These are phyloP conservation scores for Tetragonia tetragonoides DNA, from an alignment of 148 eudicot species.

Conservation along the genomic window DNA sequence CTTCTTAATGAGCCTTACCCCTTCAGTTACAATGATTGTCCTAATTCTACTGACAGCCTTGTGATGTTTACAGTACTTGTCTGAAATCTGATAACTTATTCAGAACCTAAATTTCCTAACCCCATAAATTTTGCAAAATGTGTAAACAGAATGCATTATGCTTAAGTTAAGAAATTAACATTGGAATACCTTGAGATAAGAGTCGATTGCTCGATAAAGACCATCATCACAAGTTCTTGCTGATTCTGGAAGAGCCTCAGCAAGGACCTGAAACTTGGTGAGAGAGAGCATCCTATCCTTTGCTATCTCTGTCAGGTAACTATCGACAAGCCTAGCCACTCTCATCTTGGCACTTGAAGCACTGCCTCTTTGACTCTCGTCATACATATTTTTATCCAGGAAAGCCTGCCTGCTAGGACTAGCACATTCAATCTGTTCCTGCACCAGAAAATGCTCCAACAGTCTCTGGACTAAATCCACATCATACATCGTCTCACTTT, in stretches of 20 bases:
- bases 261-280: slow-evolving; percentile 91
- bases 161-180: background rate
- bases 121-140: background rate
- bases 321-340: slow-evolving; percentile 92
- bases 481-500: slow-evolving; percentile 69
- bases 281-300: slow-evolving; percentile 73
- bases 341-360: slow-evolving; percentile 66
- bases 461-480: slow-evolving; percentile 92
- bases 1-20: background rate
- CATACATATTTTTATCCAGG: slow-evolving; percentile 45
- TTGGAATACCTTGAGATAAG: slow-evolving; percentile 83
- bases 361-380: slow-evolving; percentile 37
- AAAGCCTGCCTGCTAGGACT: slow-evolving; percentile 57
- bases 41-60: background rate
- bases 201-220: slow-evolving; percentile 88
- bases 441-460: slow-evolving; percentile 89
- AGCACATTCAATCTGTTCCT: slow-evolving; percentile 65
- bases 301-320: slow-evolving; percentile 90
- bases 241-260: slow-evolving; percentile 94
- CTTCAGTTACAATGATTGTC: background rate
- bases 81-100: background rate
- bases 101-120: background rate
- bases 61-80: background rate
- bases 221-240: slow-evolving; percentile 97
- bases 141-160: background rate